phyloP scores from a whole-genome alignment of 2,329 filamentous ascomycete genomes.

The Phialophora expanda region DNA sequence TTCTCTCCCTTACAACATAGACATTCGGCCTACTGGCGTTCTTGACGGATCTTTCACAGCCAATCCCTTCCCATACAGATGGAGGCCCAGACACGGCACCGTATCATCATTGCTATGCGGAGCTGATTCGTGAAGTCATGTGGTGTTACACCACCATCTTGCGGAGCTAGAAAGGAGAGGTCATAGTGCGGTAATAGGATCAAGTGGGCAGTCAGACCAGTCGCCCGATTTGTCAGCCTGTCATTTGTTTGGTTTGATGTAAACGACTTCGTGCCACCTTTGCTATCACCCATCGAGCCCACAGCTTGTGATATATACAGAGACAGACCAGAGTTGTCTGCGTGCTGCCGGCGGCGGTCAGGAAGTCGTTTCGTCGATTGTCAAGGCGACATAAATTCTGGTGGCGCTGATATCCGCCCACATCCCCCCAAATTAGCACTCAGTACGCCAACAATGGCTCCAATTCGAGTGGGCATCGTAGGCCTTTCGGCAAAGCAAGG shows the following conservation, averaged over 20 bases:
- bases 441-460: conserved; percentile 48
- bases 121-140: background rate
- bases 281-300: background rate
- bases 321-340: background rate
- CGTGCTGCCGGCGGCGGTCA: background rate
- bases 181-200: background rate
- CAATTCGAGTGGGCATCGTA: conserved; percentile 62
- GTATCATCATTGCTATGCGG: background rate
- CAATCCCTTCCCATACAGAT: background rate
- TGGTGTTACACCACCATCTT: background rate
- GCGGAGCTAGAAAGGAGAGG: background rate
- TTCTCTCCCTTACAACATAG: background rate
- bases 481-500: conserved; percentile 62
- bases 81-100: background rate
- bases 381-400: background rate
- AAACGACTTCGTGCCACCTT: background rate
- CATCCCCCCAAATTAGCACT: background rate
- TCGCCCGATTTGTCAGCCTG: conserved; percentile 6
- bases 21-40: background rate
- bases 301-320: background rate
- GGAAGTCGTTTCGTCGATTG: background rate
- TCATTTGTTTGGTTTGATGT: background rate
- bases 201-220: background rate
- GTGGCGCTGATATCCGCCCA: background rate
- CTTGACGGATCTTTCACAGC: background rate